phyloP scores from a whole-genome alignment of 1,139 yeast genomes.

The Geotrichum reessii region DNA sequence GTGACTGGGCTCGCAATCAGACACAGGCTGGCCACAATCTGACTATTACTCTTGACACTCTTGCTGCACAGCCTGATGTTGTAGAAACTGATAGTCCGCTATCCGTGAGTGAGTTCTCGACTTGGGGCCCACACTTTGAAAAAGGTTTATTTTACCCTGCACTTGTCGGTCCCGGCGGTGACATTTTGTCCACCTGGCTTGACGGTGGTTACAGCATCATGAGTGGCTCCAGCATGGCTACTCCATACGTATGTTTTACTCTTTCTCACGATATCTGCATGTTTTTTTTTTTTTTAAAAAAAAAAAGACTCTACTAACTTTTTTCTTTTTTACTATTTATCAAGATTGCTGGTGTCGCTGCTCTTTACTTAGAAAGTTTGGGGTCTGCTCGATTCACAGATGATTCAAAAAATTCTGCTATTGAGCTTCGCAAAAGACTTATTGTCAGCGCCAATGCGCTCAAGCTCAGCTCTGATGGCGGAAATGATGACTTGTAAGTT shows the following conservation, averaged over 20 bases:
- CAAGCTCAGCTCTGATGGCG: conserved; percentile 8
- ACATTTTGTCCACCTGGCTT: conserved; percentile 6
- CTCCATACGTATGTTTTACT: conserved; percentile 25
- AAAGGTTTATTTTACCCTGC: conserved; percentile 25
- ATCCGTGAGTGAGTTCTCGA: conserved; percentile 17
- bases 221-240: conserved; percentile 19
- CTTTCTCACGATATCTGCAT: no score
- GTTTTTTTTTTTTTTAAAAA: no score
- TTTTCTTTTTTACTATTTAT: background rate
- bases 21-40: background rate
- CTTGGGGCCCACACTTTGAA: conserved; percentile 27
- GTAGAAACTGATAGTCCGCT: no score
- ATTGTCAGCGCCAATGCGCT: conserved; percentile 12
- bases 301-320: conserved; percentile 6
- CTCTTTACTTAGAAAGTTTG: conserved; percentile 13
- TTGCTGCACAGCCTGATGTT: conserved; percentile 10
- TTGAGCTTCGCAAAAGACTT: conserved; percentile 11
- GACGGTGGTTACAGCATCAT: conserved; percentile 7
- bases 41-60: conserved; percentile 2
- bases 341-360: conserved; percentile 19
- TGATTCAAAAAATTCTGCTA: conserved; percentile 4
- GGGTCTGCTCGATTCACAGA: background rate
- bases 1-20: conserved; percentile 13
- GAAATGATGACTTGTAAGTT: conserved; percentile 10
- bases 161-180: conserved; percentile 25